Evolutionary conservation across 768 basidiomycete species (phyloP).

Genomic region (Agaricus subrufescens): DNA sequence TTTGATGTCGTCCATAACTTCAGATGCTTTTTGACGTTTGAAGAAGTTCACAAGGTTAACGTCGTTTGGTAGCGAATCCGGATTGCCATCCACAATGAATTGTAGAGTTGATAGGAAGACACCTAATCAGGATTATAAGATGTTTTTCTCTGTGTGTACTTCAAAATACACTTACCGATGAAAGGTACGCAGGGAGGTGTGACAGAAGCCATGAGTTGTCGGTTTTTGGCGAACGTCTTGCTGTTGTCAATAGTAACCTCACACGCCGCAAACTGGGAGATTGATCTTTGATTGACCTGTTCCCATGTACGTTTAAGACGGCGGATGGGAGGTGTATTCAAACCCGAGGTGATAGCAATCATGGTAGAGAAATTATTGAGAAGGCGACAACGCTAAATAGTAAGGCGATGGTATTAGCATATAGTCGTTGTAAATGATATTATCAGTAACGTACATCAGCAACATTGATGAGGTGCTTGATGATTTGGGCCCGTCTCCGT

Average conservation of each 20-base stretch:
- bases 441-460: constrained; percentile 68
- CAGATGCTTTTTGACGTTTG: constrained; percentile 93
- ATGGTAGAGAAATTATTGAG: constrained; percentile 97
- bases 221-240: constrained; percentile 93
- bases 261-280: constrained; percentile 70
- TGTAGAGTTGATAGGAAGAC: constrained; percentile 94
- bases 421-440: neutral
- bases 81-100: constrained; percentile 97
- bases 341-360: constrained; percentile 91
- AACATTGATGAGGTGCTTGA: constrained; percentile 88
- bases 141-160: constrained; percentile 1
- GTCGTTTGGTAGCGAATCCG: constrained; percentile 58
- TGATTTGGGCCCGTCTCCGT: constrained; percentile 69
- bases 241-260: constrained; percentile 90
- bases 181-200: constrained; percentile 96
- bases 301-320: constrained; percentile 94
- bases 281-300: constrained; percentile 69
- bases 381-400: constrained; percentile 72
- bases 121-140: constrained; percentile 42
- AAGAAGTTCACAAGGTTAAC: constrained; percentile 89
- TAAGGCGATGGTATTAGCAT: constrained; percentile 2
- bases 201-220: constrained; percentile 74
- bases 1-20: constrained; percentile 95
- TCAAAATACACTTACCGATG: constrained; percentile 58
- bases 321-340: constrained; percentile 90